A percentile compares a stretch with the other conserved stretches of the same genome.
phyloP scores from a whole-genome alignment of 306 rosid genomes.

The Citrullus amarus region DNA sequence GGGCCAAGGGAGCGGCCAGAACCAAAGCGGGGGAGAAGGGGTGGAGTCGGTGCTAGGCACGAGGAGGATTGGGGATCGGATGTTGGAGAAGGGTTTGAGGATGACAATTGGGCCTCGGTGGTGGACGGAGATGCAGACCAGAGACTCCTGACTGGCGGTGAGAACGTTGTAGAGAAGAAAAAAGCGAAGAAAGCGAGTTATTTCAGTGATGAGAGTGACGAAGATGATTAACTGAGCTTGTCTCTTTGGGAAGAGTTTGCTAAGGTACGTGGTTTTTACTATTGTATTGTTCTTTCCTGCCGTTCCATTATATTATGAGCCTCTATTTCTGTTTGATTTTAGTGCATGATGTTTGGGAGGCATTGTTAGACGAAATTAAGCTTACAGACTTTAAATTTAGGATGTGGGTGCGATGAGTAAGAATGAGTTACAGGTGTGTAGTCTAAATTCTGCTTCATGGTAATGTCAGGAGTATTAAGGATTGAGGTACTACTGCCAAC shows the following conservation, averaged over 20 bases:
- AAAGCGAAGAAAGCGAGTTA: slow-evolving; percentile 50
- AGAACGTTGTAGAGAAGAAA: slow-evolving; percentile 27
- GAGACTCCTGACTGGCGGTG: slow-evolving; percentile 28
- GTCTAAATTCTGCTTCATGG: not conserved
- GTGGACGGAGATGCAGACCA: slow-evolving; percentile 49
- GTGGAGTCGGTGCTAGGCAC: slow-evolving; percentile 12
- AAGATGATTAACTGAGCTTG: slow-evolving; percentile 26
- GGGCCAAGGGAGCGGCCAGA: slow-evolving; percentile 60
- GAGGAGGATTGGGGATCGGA: slow-evolving; percentile 21
- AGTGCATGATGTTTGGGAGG: not conserved
- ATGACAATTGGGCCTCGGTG: slow-evolving; percentile 78
- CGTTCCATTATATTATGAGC: not conserved
- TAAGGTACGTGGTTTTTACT: slow-evolving; percentile 1
- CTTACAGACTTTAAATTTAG: not conserved
- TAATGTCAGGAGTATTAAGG: not conserved
- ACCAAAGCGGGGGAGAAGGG: slow-evolving; percentile 26
- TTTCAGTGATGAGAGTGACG: slow-evolving; percentile 79
- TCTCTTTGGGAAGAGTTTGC: not conserved
- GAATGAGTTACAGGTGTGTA: not conserved
- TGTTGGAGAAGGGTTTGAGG: slow-evolving; percentile 44
- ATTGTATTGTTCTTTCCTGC: not conserved
- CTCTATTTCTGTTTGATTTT: not conserved
- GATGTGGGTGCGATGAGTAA: not conserved
- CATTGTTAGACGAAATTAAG: not conserved
- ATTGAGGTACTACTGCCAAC: not conserved